phyloP scores from a whole-genome alignment of 805 yeast species.

The Schizosaccharomyces octosporus region DNA sequence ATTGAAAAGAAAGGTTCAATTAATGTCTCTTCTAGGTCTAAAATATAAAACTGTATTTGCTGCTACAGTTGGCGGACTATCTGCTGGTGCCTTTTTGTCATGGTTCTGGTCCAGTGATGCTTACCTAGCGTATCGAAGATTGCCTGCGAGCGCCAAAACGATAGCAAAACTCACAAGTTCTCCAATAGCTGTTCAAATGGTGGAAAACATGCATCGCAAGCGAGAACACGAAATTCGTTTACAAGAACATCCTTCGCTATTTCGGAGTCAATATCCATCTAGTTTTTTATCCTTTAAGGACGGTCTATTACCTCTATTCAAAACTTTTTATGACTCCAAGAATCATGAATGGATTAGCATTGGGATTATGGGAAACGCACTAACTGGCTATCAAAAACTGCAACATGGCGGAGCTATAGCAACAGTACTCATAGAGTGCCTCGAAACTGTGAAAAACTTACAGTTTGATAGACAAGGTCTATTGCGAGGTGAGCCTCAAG shows the following conservation, averaged over 20 bases:
- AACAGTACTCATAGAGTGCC: not conserved
- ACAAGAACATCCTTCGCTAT: not conserved
- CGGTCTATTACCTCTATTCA: not conserved
- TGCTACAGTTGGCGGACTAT: not conserved
- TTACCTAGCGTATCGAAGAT: not conserved
- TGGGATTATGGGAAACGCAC: not conserved
- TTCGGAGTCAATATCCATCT: not conserved
- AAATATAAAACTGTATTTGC: not conserved
- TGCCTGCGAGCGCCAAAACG: not conserved
- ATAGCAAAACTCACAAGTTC: not conserved
- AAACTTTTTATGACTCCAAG: not conserved
- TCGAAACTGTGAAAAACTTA: not conserved
- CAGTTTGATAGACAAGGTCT: not conserved
- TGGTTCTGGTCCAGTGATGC: not conserved
- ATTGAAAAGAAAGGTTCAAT: no score
- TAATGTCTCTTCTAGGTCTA: no score
- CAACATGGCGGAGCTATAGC: not conserved
- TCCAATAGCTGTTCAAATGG: not conserved
- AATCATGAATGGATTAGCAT: not conserved
- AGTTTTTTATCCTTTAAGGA: not conserved
- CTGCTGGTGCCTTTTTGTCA: not conserved
- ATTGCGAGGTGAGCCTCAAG: not conserved
- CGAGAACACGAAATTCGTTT: not conserved
- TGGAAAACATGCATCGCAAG: not conserved
- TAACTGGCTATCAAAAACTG: not conserved